Percentiles rank a stretch among this genome's conserved stretches.
Evolutionary conservation across 306 rosid genomes (phyloP).

Genomic region (Adenanthera pavonina): DNA sequence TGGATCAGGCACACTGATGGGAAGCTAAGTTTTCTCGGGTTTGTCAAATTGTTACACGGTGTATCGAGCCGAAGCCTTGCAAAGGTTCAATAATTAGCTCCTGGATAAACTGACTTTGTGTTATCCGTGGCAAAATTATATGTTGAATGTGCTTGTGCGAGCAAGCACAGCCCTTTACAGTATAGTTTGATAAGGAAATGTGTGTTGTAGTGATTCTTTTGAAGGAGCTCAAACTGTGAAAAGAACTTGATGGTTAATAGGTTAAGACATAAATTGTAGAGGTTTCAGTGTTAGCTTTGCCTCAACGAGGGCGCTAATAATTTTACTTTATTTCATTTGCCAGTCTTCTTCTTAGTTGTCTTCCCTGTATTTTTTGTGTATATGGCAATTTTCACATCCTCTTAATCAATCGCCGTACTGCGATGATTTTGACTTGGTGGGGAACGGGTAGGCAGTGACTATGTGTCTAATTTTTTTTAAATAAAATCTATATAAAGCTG

Average conservation of each 20-base stretch:
- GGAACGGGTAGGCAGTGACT: too few relatives aligned
- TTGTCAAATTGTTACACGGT: conserved; percentile 87
- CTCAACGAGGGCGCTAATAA: conserved; percentile 44
- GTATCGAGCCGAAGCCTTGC: conserved; percentile 78
- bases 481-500: too few relatives aligned
- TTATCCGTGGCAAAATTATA: conserved; percentile 34
- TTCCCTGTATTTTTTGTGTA: conserved; percentile 14
- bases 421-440: conserved; percentile 13
- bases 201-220: conserved; percentile 39
- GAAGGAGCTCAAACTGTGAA: conserved; percentile 46
- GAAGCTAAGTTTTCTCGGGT: conserved; percentile 95
- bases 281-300: conserved; percentile 58
- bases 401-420: background rate
- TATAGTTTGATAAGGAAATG: conserved; percentile 40
- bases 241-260: conserved; percentile 44
- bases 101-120: conserved; percentile 29
- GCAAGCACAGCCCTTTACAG: conserved; percentile 36
- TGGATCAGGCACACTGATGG: conserved; percentile 99
- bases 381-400: background rate
- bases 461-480: too few relatives aligned
- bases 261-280: conserved; percentile 55
- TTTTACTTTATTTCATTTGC: conserved; percentile 40
- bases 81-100: conserved; percentile 61
- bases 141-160: conserved; percentile 44
- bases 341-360: conserved; percentile 28